Percentiles rank a stretch among this genome's conserved stretches.
Evolutionary conservation across 108 stramenopile species (phyloP).

Genomic region (Seminavis robusta): DNA sequence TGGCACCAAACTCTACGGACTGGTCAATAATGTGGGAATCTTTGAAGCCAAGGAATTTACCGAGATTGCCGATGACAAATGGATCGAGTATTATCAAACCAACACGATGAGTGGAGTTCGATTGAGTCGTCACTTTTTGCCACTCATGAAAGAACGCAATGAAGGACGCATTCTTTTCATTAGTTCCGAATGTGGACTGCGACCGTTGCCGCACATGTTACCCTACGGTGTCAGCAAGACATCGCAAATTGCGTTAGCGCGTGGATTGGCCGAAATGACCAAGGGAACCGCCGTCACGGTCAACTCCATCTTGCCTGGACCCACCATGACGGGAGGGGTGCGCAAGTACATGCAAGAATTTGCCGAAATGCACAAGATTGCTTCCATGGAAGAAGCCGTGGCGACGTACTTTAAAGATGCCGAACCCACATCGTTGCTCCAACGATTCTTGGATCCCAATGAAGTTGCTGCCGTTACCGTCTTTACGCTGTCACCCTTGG

Average conservation of each 20-base stretch:
- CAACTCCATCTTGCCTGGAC: constrained; percentile 1
- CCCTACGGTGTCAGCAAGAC: too few species aligned
- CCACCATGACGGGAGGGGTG: constrained; percentile 1
- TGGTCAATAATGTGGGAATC: neutral
- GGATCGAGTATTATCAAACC: too few species aligned
- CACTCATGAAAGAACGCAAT: too few species aligned
- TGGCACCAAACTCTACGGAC: neutral
- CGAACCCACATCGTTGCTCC: neutral
- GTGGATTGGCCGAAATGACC: constrained; percentile 1
- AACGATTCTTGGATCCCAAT: constrained; percentile 7
- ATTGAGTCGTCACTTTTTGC: too few species aligned
- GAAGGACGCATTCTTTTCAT: too few species aligned
- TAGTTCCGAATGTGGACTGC: too few species aligned
- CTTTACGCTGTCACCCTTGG: neutral
- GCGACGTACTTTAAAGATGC: neutral
- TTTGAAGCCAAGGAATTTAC: neutral
- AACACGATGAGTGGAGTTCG: too few species aligned
- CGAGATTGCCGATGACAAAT: neutral
- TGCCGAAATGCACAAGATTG: neutral
- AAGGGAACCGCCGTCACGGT: neutral
- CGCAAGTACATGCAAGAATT: neutral
- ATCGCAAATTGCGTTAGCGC: too few species aligned
- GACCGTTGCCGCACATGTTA: too few species aligned
- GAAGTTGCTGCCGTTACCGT: neutral
- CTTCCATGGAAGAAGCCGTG: neutral